Conservation (phyloP, 495 filamentous ascomycete species). For the Tuber melanosporum region DNA sequence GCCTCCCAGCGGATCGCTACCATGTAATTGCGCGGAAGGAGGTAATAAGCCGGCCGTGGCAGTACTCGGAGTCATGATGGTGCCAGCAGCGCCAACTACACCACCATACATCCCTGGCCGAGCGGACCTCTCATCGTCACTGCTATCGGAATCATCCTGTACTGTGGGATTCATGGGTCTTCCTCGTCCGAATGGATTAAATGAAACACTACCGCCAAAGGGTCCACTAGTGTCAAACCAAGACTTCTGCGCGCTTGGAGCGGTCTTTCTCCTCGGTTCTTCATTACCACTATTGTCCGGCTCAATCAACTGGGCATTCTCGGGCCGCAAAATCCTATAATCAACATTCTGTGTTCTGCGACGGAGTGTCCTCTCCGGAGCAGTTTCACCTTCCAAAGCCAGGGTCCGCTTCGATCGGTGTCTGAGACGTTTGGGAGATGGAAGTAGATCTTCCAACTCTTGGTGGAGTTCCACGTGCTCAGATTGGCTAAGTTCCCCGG, state of each 20-base stretch:
- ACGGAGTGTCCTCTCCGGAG: slow-evolving; percentile 48
- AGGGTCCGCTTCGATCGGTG: slow-evolving; percentile 50
- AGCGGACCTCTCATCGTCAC: slow-evolving; percentile 75
- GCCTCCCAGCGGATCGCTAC: slow-evolving; percentile 60
- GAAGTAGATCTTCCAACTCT: slow-evolving; percentile 63
- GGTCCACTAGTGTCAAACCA: slow-evolving; percentile 83
- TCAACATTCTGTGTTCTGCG: slow-evolving; percentile 55
- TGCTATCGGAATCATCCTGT: slow-evolving; percentile 87
- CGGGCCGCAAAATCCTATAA: slow-evolving; percentile 70
- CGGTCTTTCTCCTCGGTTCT: slow-evolving; percentile 54
- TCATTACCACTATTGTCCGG: slow-evolving; percentile 54
- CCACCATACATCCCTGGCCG: slow-evolving; percentile 48
- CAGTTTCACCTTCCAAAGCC: slow-evolving; percentile 48
- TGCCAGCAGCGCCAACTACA: slow-evolving; percentile 58
- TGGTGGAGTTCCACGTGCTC: slow-evolving; percentile 78
- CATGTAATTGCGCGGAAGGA: slow-evolving; percentile 55
- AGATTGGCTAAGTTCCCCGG: slow-evolving; percentile 62
- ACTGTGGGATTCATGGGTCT: slow-evolving; percentile 62
- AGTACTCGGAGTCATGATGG: slow-evolving; percentile 72
- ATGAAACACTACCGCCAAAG: slow-evolving; percentile 74
- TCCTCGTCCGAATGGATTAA: slow-evolving; percentile 67
- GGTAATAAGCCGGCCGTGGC: slow-evolving; percentile 55
- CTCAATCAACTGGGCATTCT: slow-evolving; percentile 59
- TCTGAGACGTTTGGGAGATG: slow-evolving; percentile 50
- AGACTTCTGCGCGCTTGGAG: slow-evolving; percentile 57